A percentile compares a stretch with the other conserved stretches of the same genome.
These are phyloP conservation scores for Mitragyna speciosa DNA, from an alignment of 257 asterid genomes.

Conservation along the genomic window DNA sequence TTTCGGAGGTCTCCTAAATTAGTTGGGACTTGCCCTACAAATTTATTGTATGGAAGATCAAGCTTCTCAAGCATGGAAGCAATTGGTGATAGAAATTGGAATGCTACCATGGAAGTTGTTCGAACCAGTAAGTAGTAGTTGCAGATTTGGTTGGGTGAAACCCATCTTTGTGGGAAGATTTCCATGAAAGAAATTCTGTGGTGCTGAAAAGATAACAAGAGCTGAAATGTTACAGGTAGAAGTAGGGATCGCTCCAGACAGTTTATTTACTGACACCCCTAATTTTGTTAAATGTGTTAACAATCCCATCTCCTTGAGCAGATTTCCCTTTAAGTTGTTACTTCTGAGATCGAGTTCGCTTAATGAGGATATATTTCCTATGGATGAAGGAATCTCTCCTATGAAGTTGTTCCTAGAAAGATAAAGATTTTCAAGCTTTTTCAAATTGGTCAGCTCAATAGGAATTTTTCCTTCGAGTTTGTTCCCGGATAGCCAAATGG, in stretches of 20 bases:
- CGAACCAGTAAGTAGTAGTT: neutral
- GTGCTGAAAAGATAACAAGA: neutral
- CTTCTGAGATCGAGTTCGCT: neutral
- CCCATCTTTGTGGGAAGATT: constrained; percentile 22
- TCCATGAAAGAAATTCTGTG: constrained; percentile 17
- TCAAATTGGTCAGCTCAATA: too few species aligned
- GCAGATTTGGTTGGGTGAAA: constrained; percentile 7
- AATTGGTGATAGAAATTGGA: constrained; percentile 28
- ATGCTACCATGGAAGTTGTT: constrained; percentile 23
- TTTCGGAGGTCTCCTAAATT: constrained; percentile 20
- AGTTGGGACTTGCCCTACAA: constrained; percentile 25
- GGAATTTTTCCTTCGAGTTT: too few species aligned
- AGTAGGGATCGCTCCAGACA: constrained; percentile 26
- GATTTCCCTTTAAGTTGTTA: constrained; percentile 26
- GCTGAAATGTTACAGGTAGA: constrained; percentile 30
- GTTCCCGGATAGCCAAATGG: too few species aligned
- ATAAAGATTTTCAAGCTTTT: too few species aligned
- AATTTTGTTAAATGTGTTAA: constrained; percentile 15
- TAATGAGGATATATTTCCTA: constrained; percentile 30
- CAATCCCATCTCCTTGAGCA: constrained; percentile 28
- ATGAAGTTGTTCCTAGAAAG: constrained; percentile 15
- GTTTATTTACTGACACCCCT: constrained; percentile 9
- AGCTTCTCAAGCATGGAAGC: constrained; percentile 10
- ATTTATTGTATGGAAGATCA: constrained; percentile 6
- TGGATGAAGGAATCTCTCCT: constrained; percentile 28